Percentiles rank a stretch among this genome's conserved stretches.
phyloP scores from a whole-genome alignment of 2,329 filamentous ascomycete genomes.

The Dactylellina cionopaga region DNA sequence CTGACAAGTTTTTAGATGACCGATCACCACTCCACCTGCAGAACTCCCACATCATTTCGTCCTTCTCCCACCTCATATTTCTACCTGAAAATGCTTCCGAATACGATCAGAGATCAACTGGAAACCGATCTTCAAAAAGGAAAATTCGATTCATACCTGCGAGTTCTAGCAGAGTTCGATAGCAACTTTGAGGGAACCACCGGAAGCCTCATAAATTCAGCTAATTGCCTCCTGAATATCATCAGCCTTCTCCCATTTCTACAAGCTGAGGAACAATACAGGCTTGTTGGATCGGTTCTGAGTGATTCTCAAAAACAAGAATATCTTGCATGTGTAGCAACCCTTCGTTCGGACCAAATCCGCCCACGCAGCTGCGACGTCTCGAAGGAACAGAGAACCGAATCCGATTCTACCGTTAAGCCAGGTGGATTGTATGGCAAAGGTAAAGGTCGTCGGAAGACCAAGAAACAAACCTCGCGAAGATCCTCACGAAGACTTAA shows the following conservation, averaged over 20 bases:
- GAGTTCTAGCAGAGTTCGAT: background rate
- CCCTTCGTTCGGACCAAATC: no score
- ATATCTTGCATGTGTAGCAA: no score
- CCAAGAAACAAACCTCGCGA: no score
- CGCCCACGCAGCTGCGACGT: no score
- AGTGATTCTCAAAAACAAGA: no score
- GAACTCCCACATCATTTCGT: background rate
- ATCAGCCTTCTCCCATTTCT: background rate
- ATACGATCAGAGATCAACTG: background rate
- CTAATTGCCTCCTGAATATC: background rate
- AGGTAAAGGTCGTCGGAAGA: no score
- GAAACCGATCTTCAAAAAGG: background rate
- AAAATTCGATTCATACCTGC: conserved; percentile 1
- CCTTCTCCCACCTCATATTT: background rate
- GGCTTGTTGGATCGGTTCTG: no score
- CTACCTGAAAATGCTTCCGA: background rate
- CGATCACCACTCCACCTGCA: background rate
- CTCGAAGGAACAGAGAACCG: no score
- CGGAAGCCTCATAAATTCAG: background rate
- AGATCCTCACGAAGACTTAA: no score
- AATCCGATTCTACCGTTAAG: no score
- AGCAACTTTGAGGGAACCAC: background rate
- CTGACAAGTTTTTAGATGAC: background rate
- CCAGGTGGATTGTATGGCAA: no score
- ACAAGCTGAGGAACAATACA: no score